Conservation (phyloP, 1,139 yeast genomes). For the Suhomyces taliae region DNA sequence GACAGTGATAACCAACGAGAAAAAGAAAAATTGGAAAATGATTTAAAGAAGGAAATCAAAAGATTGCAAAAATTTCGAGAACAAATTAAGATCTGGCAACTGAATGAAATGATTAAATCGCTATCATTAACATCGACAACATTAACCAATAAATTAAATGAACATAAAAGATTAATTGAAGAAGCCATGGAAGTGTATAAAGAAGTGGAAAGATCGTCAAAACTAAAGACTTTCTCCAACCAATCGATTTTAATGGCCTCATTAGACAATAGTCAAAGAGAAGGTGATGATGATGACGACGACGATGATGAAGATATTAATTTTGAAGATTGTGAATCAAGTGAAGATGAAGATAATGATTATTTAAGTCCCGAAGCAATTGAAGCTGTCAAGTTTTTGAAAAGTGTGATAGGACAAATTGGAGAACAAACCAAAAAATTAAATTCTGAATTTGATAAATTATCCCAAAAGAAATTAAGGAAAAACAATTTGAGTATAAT, state of each 20-base stretch:
- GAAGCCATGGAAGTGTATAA: slow-evolving; percentile 53
- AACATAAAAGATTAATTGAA: slow-evolving; percentile 43
- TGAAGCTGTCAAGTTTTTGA: slow-evolving; percentile 25
- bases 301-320: slow-evolving; percentile 14
- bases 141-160: slow-evolving; percentile 32
- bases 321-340: slow-evolving; percentile 15
- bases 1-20: slow-evolving; percentile 32
- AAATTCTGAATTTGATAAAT: slow-evolving; percentile 36
- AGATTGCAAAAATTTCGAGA: slow-evolving; percentile 30
- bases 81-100: slow-evolving; percentile 34
- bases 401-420: slow-evolving; percentile 14
- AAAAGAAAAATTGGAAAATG: slow-evolving; percentile 26
- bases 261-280: slow-evolving; percentile 28
- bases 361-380: slow-evolving; percentile 36
- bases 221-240: slow-evolving; percentile 48
- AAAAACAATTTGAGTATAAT: slow-evolving; percentile 39
- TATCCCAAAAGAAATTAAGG: slow-evolving; percentile 41
- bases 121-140: slow-evolving; percentile 15
- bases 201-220: slow-evolving; percentile 46
- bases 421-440: slow-evolving; percentile 37
- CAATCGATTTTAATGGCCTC: slow-evolving; percentile 50
- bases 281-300: slow-evolving; percentile 22
- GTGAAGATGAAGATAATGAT: slow-evolving; percentile 22
- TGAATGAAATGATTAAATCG: slow-evolving; percentile 40
- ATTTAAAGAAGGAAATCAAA: slow-evolving; percentile 29